Conservation (phyloP, 169 alveolate species). For the Theileria parva region DNA sequence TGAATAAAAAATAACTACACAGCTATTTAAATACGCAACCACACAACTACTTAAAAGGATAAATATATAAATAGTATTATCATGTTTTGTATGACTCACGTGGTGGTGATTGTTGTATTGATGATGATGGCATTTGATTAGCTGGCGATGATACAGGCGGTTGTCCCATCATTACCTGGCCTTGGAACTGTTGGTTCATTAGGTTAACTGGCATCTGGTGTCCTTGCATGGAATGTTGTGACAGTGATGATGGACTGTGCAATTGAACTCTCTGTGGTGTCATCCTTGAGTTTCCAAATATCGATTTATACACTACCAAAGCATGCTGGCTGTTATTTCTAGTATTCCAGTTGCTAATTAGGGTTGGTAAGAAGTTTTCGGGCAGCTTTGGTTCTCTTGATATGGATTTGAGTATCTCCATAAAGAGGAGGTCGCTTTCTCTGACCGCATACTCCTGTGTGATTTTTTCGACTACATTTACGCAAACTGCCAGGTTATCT, state of each 20-base stretch:
- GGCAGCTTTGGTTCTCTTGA: constrained; percentile 7
- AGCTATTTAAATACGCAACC: background rate
- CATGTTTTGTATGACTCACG: background rate
- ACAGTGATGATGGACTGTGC: constrained; percentile 6
- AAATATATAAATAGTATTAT: background rate
- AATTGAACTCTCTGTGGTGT: background rate
- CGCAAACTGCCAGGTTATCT: constrained; percentile 94
- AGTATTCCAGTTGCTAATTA: constrained; percentile 53
- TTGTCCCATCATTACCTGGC: constrained; percentile 1
- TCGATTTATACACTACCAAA: constrained; percentile 21
- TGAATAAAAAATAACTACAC: background rate
- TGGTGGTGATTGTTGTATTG: background rate
- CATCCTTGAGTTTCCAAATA: constrained; percentile 10
- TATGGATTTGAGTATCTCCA: constrained; percentile 26
- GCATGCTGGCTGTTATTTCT: constrained; percentile 37
- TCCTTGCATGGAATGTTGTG: background rate
- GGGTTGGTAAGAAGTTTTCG: constrained; percentile 48
- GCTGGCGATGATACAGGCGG: background rate
- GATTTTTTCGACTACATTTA: constrained; percentile 89
- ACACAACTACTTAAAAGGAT: background rate
- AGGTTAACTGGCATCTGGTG: background rate
- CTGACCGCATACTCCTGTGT: constrained; percentile 91
- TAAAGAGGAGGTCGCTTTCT: constrained; percentile 73
- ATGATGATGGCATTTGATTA: background rate
- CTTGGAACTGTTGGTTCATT: background rate